Evolutionary conservation across 371 early-diverging fungal species (phyloP).

Genomic region (Mortierella sp.): DNA sequence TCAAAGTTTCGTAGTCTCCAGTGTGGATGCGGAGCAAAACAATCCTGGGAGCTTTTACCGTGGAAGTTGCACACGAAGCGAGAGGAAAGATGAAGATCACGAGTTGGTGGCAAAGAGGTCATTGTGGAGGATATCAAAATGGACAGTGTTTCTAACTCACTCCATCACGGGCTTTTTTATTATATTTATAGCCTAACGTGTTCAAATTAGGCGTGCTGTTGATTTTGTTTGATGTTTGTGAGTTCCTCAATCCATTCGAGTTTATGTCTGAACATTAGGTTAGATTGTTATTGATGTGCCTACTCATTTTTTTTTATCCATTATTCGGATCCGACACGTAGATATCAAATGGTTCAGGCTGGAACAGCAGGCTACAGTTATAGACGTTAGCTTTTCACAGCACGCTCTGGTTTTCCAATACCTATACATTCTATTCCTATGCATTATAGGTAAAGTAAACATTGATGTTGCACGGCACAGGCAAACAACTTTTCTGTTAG

Average conservation of each 20-base stretch:
- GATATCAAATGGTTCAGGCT: conserved; percentile 94
- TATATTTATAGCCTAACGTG: conserved; percentile 69
- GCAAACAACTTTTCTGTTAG: background rate
- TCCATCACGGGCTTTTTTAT: background rate
- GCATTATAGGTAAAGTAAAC: conserved; percentile 56
- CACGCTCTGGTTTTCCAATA: conserved; percentile 82
- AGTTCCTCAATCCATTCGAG: background rate
- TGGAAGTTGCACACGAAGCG: background rate
- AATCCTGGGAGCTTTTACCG: background rate
- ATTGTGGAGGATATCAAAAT: too few relatives aligned
- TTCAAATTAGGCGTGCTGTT: conserved; percentile 84
- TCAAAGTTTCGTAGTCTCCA: too few relatives aligned
- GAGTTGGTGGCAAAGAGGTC: background rate
- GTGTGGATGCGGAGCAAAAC: conserved; percentile 3
- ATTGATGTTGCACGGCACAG: background rate
- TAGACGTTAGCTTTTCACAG: conserved; percentile 68
- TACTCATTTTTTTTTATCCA: background rate
- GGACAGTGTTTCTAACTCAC: background rate
- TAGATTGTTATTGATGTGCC: background rate
- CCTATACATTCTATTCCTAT: conserved; percentile 80
- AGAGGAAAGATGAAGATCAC: background rate
- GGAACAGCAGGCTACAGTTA: conserved; percentile 72
- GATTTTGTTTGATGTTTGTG: conserved; percentile 92
- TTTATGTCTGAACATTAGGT: too few relatives aligned
- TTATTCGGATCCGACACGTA: conserved; percentile 21